phyloP scores from a whole-genome alignment of 164 flowering plant species.

The Tetracentron sinense region DNA sequence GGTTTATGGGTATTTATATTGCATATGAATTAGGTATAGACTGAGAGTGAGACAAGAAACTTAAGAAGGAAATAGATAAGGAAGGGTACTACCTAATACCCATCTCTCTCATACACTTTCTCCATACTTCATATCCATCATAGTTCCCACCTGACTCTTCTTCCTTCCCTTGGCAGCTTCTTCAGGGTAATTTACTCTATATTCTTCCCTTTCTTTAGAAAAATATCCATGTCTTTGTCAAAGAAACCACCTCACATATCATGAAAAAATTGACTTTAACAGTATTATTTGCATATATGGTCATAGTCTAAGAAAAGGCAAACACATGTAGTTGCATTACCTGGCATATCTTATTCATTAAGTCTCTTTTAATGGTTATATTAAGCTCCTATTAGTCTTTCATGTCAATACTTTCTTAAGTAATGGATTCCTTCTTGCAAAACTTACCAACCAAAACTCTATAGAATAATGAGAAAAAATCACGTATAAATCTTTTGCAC shows the following conservation, averaged over 20 bases:
- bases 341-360: background rate
- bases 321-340: background rate
- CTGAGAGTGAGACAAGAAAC: no score
- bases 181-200: background rate
- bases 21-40: background rate
- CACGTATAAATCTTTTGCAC: no score
- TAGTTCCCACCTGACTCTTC: slow-evolving; percentile 12
- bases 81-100: background rate
- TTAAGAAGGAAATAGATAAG: background rate
- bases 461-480: no score
- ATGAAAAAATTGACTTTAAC: background rate
- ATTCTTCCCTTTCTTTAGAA: background rate
- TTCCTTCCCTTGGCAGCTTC: slow-evolving; percentile 9
- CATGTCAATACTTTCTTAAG: slow-evolving; percentile 3
- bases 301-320: background rate
- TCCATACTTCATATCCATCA: slow-evolving; percentile 3
- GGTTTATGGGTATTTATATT: slow-evolving; percentile 9
- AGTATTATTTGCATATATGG: background rate
- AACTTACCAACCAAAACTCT: no score
- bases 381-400: background rate
- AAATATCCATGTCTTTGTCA: slow-evolving; percentile 13
- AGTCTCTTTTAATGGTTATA: background rate
- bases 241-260: background rate
- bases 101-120: background rate
- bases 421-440: no score